These are phyloP conservation scores for Lecanicillium sp. DNA, from an alignment of 2,329 filamentous ascomycete genomes.

Conservation along the genomic window DNA sequence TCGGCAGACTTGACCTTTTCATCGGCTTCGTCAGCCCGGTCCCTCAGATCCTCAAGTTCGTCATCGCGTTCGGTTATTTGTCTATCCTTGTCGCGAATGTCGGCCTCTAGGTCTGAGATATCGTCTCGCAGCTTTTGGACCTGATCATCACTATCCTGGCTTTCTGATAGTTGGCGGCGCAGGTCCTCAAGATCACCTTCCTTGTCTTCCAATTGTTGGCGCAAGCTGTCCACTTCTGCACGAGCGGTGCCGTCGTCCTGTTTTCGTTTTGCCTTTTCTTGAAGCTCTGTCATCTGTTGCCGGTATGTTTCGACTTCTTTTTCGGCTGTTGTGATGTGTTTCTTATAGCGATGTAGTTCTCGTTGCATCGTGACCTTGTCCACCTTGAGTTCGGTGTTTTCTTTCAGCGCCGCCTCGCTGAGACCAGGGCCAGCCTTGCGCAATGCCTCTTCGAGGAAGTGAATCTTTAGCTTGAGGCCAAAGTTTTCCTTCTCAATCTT, in stretches of 20 bases:
- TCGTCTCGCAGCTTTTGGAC: conserved; percentile 63
- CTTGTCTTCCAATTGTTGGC: conserved; percentile 46
- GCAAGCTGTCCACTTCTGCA: conserved; percentile 49
- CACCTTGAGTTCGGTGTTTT: conserved; percentile 95
- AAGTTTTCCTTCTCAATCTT: conserved; percentile 99
- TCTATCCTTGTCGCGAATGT: conserved; percentile 68
- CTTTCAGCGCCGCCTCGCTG: conserved; percentile 79
- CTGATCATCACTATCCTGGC: conserved; percentile 48
- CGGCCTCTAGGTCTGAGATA: conserved; percentile 66
- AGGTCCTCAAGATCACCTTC: conserved; percentile 54
- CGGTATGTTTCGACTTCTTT: conserved; percentile 78
- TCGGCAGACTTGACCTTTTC: conserved; percentile 50
- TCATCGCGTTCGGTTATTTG: conserved; percentile 67
- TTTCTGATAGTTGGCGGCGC: conserved; percentile 48
- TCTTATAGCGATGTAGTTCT: conserved; percentile 80
- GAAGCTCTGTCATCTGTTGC: conserved; percentile 71
- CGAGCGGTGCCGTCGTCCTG: conserved; percentile 64
- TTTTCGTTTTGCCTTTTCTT: conserved; percentile 71
- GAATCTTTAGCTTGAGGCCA: conserved; percentile 90
- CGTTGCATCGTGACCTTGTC: conserved; percentile 83
- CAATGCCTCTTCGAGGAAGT: conserved; percentile 88
- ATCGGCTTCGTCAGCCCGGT: conserved; percentile 42
- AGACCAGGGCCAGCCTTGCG: conserved; percentile 82
- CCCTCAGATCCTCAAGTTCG: conserved; percentile 59
- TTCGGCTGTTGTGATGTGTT: conserved; percentile 73